Evolutionary conservation across 2,329 filamentous ascomycete species (phyloP).

Genomic region (Onygena corvina): DNA sequence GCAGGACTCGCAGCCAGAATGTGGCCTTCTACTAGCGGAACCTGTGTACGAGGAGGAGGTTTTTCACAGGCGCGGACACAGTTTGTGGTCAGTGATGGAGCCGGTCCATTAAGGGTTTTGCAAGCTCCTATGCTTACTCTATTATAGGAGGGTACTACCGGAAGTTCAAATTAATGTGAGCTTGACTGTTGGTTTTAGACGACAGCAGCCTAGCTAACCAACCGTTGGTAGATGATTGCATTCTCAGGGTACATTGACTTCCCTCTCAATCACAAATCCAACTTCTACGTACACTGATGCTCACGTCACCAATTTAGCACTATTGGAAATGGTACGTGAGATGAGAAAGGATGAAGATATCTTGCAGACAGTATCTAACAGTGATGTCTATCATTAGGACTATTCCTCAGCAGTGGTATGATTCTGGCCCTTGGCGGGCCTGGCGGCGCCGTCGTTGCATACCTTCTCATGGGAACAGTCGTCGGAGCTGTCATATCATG

Average conservation of each 20-base stretch:
- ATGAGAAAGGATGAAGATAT: neutral
- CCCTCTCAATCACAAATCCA: neutral
- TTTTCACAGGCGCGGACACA: slow-evolving; percentile 6
- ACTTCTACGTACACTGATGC: neutral
- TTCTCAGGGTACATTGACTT: slow-evolving; percentile 31
- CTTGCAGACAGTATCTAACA: neutral
- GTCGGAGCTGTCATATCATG: slow-evolving; percentile 35
- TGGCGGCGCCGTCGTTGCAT: slow-evolving; percentile 31
- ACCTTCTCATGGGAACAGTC: slow-evolving; percentile 34
- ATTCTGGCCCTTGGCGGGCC: slow-evolving; percentile 32
- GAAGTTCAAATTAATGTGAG: slow-evolving; percentile 32
- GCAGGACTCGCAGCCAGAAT: slow-evolving; percentile 2
- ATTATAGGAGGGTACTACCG: slow-evolving; percentile 28
- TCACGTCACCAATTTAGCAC: slow-evolving; percentile 20
- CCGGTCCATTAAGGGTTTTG: neutral
- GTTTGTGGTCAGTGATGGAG: slow-evolving; percentile 7
- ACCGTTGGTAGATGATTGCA: slow-evolving; percentile 31
- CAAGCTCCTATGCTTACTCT: slow-evolving; percentile 1
- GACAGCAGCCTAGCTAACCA: neutral
- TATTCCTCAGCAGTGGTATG: slow-evolving; percentile 34
- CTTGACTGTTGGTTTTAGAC: no score
- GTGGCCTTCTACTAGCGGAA: slow-evolving; percentile 1
- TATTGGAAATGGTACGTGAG: slow-evolving; percentile 29
- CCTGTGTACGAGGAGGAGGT: slow-evolving; percentile 5
- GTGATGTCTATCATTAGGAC: slow-evolving; percentile 19